A percentile compares a stretch with the other conserved stretches of the same genome.
These are phyloP conservation scores for Aspergillus hiratsukae DNA, from an alignment of 2,329 filamentous ascomycete species.

Conservation along the genomic window DNA sequence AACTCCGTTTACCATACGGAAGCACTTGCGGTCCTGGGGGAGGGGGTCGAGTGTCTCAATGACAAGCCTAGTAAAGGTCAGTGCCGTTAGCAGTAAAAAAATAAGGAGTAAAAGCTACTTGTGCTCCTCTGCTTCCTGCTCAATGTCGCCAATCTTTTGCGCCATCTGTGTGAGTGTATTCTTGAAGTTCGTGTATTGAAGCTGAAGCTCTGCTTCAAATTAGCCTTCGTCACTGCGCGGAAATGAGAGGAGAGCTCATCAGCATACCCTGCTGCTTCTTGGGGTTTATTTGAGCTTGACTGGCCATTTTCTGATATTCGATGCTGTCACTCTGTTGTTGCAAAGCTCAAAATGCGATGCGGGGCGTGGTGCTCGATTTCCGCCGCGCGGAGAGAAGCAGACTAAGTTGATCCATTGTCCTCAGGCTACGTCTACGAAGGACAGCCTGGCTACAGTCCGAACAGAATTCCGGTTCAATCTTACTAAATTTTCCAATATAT, in stretches of 20 bases:
- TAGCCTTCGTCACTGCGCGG: constrained; percentile 3
- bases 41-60: constrained; percentile 86
- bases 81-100: constrained; percentile 13
- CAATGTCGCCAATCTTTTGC: constrained; percentile 93
- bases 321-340: constrained; percentile 14
- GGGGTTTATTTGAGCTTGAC: constrained; percentile 36
- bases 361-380: constrained; percentile 24
- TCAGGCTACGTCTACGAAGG: neutral
- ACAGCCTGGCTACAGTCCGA: neutral
- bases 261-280: constrained; percentile 46
- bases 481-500: neutral
- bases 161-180: constrained; percentile 83
- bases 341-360: constrained; percentile 30
- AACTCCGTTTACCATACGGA: constrained; percentile 97
- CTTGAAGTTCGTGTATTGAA: constrained; percentile 54
- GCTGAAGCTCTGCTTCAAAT: constrained; percentile 42
- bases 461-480: neutral
- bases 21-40: constrained; percentile 84
- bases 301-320: constrained; percentile 31
- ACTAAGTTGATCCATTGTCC: neutral
- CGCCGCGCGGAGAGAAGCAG: neutral
- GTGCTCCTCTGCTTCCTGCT: constrained; percentile 96
- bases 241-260: neutral
- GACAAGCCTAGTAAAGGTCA: constrained; percentile 63
- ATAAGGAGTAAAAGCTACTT: constrained; percentile 60